Conservation (phyloP, 2,329 filamentous ascomycete species). For the Sporothrix pallida region DNA sequence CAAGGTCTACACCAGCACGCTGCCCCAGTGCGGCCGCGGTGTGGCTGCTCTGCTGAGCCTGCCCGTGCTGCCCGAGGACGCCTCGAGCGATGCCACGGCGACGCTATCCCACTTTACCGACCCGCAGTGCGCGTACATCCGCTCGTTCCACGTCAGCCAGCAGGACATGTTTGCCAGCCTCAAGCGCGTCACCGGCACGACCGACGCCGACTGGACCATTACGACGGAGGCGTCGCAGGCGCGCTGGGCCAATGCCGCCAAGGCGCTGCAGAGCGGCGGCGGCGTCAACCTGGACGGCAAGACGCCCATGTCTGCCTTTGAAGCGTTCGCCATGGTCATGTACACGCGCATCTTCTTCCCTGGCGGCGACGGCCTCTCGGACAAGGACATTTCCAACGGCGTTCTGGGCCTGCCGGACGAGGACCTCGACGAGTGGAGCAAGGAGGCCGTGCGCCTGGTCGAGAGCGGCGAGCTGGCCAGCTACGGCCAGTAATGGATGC, state of each 20-base stretch:
- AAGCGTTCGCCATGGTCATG: constrained; percentile 57
- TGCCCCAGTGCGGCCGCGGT: constrained; percentile 55
- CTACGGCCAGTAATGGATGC: constrained; percentile 34
- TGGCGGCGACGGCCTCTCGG: constrained; percentile 54
- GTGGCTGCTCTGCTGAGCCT: constrained; percentile 54
- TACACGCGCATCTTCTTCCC: constrained; percentile 63
- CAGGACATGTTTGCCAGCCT: constrained; percentile 69
- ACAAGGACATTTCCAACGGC: constrained; percentile 46
- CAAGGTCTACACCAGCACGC: constrained; percentile 64
- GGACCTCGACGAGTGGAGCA: constrained; percentile 38
- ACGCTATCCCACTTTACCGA: constrained; percentile 34
- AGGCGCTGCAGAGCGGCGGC: constrained; percentile 44
- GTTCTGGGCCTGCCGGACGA: constrained; percentile 55
- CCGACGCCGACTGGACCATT: constrained; percentile 66
- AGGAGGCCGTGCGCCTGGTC: constrained; percentile 33
- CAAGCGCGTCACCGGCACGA: constrained; percentile 62
- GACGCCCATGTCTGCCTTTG: constrained; percentile 47
- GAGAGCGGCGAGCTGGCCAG: constrained; percentile 9
- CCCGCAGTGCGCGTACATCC: constrained; percentile 51
- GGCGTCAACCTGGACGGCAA: constrained; percentile 33
- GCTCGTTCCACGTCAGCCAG: constrained; percentile 65
- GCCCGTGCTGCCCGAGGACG: constrained; percentile 35
- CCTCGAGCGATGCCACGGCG: background rate
- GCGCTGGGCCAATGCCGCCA: constrained; percentile 56
- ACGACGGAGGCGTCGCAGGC: constrained; percentile 52